Evolutionary conservation across 225 moss, liverwort and hornwort genomes (phyloP).

Genomic region (Sphagnum contortum): DNA sequence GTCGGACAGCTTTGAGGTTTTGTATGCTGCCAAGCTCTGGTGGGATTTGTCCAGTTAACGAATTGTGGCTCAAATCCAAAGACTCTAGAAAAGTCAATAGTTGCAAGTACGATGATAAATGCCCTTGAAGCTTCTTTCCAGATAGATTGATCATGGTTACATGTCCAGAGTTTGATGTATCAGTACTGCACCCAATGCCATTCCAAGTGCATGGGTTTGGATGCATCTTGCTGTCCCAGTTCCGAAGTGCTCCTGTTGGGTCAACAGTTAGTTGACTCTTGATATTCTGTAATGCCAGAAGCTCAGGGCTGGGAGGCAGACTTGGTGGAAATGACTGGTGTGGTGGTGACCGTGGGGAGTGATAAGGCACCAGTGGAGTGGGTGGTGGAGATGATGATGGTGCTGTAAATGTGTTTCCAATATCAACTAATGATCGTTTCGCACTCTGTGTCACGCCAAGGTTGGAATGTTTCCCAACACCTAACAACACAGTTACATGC

Average conservation of each 20-base stretch:
- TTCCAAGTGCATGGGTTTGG: constrained; percentile 29
- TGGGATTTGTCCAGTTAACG: constrained; percentile 26
- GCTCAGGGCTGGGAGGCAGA: constrained; percentile 9
- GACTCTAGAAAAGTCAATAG: constrained; percentile 27
- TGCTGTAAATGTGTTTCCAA: constrained; percentile 3
- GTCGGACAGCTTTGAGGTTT: constrained; percentile 7
- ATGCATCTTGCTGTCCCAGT: constrained; percentile 28
- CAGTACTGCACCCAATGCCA: constrained; percentile 23
- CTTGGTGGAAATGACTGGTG: constrained; percentile 4
- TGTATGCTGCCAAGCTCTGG: constrained; percentile 11
- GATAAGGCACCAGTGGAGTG: constrained; percentile 5
- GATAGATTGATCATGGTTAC: constrained; percentile 20
- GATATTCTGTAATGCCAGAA: constrained; percentile 26
- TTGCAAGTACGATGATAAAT: constrained; percentile 15
- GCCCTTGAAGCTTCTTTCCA: constrained; percentile 16
- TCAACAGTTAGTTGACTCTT: constrained; percentile 33
- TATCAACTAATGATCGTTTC: too few species aligned
- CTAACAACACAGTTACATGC: too few species aligned
- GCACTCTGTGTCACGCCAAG: too few species aligned
- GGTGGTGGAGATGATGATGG: constrained; percentile 6
- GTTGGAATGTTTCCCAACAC: too few species aligned
- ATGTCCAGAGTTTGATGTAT: constrained; percentile 10
- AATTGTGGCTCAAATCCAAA: constrained; percentile 31
- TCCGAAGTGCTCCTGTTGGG: constrained; percentile 34
- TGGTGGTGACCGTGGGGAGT: constrained; percentile 5